These are phyloP conservation scores for Pseudogymnoascus sp. DNA, from an alignment of 2,329 filamentous ascomycete species.

Conservation along the genomic window DNA sequence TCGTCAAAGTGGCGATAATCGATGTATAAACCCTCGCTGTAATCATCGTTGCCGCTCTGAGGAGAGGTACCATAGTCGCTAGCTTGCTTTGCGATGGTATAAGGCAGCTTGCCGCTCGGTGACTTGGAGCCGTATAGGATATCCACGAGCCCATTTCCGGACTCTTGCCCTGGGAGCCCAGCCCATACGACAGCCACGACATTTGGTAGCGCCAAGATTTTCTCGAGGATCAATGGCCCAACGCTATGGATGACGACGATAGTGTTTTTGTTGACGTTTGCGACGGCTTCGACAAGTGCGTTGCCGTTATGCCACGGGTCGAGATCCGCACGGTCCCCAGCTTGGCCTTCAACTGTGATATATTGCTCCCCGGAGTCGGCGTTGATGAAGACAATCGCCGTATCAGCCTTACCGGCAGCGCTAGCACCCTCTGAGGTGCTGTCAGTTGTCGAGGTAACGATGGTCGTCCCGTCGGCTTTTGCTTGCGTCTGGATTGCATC, in stretches of 20 bases:
- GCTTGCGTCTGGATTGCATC: slow-evolving; percentile 58
- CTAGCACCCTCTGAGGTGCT: slow-evolving; percentile 24
- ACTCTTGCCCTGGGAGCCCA: slow-evolving; percentile 54
- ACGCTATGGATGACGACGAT: slow-evolving; percentile 60
- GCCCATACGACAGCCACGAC: slow-evolving; percentile 56
- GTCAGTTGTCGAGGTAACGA: slow-evolving; percentile 51
- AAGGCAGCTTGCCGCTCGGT: slow-evolving; percentile 37
- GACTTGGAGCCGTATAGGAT: slow-evolving; percentile 54
- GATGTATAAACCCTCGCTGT: slow-evolving; percentile 40
- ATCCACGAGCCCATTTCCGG: slow-evolving; percentile 53
- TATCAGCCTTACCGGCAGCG: slow-evolving; percentile 36
- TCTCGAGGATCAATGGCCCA: slow-evolving; percentile 51
- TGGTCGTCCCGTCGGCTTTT: slow-evolving; percentile 41
- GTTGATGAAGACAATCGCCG: slow-evolving; percentile 64
- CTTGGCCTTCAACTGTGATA: slow-evolving; percentile 27
- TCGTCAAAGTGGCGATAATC: slow-evolving; percentile 48
- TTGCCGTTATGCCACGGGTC: slow-evolving; percentile 51
- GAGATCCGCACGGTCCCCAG: slow-evolving; percentile 56
- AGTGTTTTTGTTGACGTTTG: slow-evolving; percentile 51
- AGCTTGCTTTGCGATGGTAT: slow-evolving; percentile 53
- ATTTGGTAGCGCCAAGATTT: slow-evolving; percentile 54
- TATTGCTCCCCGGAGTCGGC: slow-evolving; percentile 67
- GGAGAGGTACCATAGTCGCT: slow-evolving; percentile 39
- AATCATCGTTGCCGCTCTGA: slow-evolving; percentile 28
- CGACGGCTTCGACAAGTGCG: slow-evolving; percentile 48